A percentile compares a stretch with the other conserved stretches of the same genome.
Conservation (phyloP, 2,329 filamentous ascomycete species). For the Amylocarpus encephaloides region DNA sequence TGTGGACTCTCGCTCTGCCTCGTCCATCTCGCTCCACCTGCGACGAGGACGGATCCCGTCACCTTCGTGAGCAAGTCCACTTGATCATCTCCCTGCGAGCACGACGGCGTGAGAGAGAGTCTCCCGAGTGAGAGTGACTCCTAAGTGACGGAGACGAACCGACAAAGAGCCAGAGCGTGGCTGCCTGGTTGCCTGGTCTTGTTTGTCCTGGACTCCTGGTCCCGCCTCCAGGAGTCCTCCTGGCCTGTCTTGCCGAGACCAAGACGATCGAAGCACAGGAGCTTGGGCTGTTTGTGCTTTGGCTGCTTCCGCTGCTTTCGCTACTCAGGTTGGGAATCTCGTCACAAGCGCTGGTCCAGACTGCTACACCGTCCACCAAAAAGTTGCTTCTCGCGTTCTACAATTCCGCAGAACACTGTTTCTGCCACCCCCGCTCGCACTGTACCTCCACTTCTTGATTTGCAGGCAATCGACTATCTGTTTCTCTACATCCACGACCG, state of each 20-base stretch:
- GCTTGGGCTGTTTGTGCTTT: conserved; percentile 9
- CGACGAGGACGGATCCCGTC: too few species aligned
- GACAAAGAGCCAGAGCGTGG: not conserved
- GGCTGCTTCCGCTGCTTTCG: too few species aligned
- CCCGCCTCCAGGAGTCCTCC: too few species aligned
- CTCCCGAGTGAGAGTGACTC: too few species aligned
- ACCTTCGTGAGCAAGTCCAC: too few species aligned
- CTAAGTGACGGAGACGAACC: not conserved
- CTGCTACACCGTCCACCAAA: conserved; percentile 22
- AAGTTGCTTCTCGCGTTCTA: conserved; percentile 8
- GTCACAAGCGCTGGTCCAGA: conserved; percentile 24
- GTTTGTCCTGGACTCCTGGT: not conserved
- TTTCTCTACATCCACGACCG: conserved; percentile 9
- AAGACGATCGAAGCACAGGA: not conserved
- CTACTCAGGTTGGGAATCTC: too few species aligned
- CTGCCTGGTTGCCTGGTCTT: not conserved
- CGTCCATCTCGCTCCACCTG: too few species aligned
- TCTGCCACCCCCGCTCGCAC: not conserved
- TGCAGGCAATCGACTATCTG: conserved; percentile 9
- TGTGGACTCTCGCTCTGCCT: too few species aligned
- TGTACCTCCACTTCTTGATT: conserved; percentile 12
- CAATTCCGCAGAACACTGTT: conserved; percentile 9
- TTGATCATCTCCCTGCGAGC: too few species aligned
- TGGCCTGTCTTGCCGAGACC: not conserved
- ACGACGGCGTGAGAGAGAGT: too few species aligned